A percentile compares a stretch with the other conserved stretches of the same genome.
Conservation (phyloP, 1,139 yeast species). For the Candida neerlandica region DNA sequence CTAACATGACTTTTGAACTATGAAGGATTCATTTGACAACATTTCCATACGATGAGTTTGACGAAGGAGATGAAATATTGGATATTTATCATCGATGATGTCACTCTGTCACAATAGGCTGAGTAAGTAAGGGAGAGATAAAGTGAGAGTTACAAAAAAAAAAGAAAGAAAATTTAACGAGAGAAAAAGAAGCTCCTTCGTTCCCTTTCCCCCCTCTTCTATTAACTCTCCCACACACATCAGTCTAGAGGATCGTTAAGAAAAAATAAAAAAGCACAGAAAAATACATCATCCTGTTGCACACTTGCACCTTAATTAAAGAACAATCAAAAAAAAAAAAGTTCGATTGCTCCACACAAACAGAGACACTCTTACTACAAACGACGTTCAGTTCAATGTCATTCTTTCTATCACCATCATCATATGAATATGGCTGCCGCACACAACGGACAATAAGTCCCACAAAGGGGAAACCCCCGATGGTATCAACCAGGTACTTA, state of each 20-base stretch:
- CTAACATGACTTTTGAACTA: too few relatives aligned
- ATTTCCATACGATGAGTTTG: too few relatives aligned
- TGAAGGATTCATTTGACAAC: too few relatives aligned
- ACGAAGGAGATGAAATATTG: too few relatives aligned
- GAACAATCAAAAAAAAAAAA: not conserved
- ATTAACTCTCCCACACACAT: not conserved
- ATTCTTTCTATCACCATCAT: not conserved
- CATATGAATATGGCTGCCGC: not conserved
- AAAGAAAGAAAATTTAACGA: too few relatives aligned
- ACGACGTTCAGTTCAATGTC: not conserved
- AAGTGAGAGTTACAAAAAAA: not conserved
- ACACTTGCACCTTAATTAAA: not conserved
- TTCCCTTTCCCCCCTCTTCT: not conserved
- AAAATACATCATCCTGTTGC: not conserved
- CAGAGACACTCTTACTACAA: too few relatives aligned
- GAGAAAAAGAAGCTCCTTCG: not conserved
- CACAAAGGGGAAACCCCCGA: not conserved
- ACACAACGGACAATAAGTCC: not conserved
- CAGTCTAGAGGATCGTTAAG: slow-evolving; percentile 1
- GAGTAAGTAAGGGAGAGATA: too few relatives aligned
- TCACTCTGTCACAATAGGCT: too few relatives aligned
- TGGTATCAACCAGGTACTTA: not conserved
- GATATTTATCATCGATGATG: too few relatives aligned
- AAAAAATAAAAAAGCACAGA: not conserved
- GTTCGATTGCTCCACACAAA: not conserved